Evolutionary conservation across 345 rosid genomes (phyloP), one percentile per base, ranked within the genome.

Genomic region (Erysimum cheiranthoides): DNA sequence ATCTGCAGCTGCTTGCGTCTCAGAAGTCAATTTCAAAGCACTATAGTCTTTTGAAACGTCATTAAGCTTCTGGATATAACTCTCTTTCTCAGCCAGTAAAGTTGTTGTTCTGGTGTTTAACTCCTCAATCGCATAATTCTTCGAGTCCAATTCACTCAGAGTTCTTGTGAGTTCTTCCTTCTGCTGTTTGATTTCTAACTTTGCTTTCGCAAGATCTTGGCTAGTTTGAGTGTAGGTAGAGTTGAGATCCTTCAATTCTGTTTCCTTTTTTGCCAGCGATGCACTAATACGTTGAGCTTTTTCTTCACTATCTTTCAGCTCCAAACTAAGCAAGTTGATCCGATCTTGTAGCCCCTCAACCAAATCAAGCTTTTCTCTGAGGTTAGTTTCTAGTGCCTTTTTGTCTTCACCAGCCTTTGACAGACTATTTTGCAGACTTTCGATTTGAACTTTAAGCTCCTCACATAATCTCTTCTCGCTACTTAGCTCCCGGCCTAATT

Each of bases 401-500:
- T 87, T 86, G 28, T 85, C 89, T 82, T 84, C 90, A 67, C 70
- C 81, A 69, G 85, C 84, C 79, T 85, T 82, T 42, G 81, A 82
- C 21, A 92, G 84, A 60, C 45, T 78, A 59, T 30, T 70, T 68
- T 83, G 88, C 70, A 92, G 86, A 81, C 79, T 59, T 58, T 75
- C 87, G 31, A 83, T 83, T 83, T 85, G 86, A 77, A 34, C 54
- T 66, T 71, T 86, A 54, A 92, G 84, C 63, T 86, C 84, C 39
- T 84, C 88, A 11, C 86, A 68, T 66, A 73, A 43, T 74, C 53
- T 86, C 82, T 86, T 92, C 73, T 92, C 90, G 25, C 87, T 81
- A 79, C 79, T 83, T 45, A 92, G 86, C 86, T 92, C 97, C 74
- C 74, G 82, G 53, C 89, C 99, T 70, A 92, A 79, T 39, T 80